phyloP scores from a whole-genome alignment of 345 rosid species.

The Conringia planisiliqua region DNA sequence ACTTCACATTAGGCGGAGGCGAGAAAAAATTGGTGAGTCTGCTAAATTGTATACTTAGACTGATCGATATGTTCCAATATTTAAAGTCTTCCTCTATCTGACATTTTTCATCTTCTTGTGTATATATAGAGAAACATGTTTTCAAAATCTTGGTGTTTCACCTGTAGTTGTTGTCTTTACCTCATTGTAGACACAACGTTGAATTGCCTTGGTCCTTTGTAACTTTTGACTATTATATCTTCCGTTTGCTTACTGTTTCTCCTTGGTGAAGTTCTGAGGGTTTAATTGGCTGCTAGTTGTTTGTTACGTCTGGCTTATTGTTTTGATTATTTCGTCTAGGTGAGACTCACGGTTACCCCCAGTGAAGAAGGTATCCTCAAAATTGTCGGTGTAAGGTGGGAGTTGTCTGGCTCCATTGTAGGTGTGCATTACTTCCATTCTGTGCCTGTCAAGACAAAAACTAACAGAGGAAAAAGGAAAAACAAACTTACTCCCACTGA shows the following conservation, averaged over 20 bases:
- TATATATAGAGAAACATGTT: background rate
- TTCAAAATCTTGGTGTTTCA: background rate
- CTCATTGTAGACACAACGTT: background rate
- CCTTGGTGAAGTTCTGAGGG: conserved; percentile 3
- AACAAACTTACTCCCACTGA: conserved; percentile 44
- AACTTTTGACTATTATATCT: background rate
- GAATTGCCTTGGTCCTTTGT: conserved; percentile 4
- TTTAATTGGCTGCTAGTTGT: background rate
- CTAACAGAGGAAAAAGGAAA: conserved; percentile 51
- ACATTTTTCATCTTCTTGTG: conserved; percentile 4
- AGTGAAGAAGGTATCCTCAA: conserved; percentile 76
- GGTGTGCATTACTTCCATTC: conserved; percentile 66
- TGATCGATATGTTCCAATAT: conserved; percentile 12
- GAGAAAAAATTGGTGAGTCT: conserved; percentile 65
- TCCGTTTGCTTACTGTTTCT: background rate
- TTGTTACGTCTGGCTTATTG: conserved; percentile 15
- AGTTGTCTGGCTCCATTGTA: conserved; percentile 70
- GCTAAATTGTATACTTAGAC: conserved; percentile 9
- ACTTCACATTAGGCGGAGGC: conserved; percentile 59
- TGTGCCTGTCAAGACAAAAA: conserved; percentile 46
- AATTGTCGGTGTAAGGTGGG: conserved; percentile 91
- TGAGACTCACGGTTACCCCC: conserved; percentile 83
- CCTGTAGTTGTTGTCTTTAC: background rate
- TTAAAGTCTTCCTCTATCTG: background rate
- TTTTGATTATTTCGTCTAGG: conserved; percentile 41